Base-by-base conservation (phyloP, 2,329 filamentous ascomycete species). In the Zalaria obscura region DNA sequence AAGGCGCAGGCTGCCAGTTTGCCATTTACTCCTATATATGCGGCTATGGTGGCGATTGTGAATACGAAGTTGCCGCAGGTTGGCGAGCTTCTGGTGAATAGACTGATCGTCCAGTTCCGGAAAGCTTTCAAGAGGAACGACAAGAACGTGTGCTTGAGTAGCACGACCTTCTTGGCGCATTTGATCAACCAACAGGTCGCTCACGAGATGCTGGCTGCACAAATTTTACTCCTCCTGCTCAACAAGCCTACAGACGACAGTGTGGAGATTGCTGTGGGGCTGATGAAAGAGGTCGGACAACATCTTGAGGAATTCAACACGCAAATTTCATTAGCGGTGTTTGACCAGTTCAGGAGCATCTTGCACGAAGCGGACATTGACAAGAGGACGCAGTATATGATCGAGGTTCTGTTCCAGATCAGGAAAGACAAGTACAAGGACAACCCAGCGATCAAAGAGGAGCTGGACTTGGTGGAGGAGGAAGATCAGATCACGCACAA, bases 311-410 rank as follows among this genome's bases (percentile, higher is more conserved):
- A 95, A 59, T 94, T 96, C 87, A 93, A 85, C 56, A 75, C 79
- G 1, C 75, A 83, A 7, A 93, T 96, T 54, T 80, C 87, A 27
- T 75, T 89, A 50, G 83, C 82, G 25, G 86, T 98, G 5, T 98
- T 93, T 56, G 91, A 98, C 55, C 88, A 94, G 60, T 93, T 98
- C 68, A 72, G 91, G 52, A 89, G 82, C 52, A 95, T 96, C 48
- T 68, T 98, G 5, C 89, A 98, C 65, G 91, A 98, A 61, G 87
- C 87, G 36, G 88, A 91, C 56, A 94, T 98, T 59, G 89, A 96
- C 58, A 95, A 94, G 70, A 76, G 91, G 49, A 88, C 89, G n/a
- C 91, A 98, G 64, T 98, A 96, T 64, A 94, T 94, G 84, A 89
- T 98, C 43, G 91, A 98, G 61, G 91, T 96, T 4, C 66, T 98